Conservation (phyloP, 345 rosid species). For the Triadica sebifera region DNA sequence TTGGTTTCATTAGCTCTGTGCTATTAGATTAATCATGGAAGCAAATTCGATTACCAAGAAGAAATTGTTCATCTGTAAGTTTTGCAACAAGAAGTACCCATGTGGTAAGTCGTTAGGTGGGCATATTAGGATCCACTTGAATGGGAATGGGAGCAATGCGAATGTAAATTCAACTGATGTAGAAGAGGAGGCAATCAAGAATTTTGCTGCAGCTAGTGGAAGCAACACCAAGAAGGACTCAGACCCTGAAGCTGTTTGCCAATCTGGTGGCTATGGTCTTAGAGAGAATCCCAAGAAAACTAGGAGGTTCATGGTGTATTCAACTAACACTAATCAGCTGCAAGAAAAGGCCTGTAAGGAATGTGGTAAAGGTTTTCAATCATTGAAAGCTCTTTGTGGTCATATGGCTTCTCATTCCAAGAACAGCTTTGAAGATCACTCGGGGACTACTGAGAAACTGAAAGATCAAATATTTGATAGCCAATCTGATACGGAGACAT, state of each 20-base stretch:
- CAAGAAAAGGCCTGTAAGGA: conserved; percentile 58
- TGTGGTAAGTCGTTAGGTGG: conserved; percentile 92
- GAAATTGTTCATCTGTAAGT: conserved; percentile 65
- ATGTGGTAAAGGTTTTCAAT: conserved; percentile 84
- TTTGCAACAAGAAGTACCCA: conserved; percentile 64
- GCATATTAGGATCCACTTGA: conserved; percentile 81
- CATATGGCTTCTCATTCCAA: conserved; percentile 88
- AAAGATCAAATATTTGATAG: conserved; percentile 45
- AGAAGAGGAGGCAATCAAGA: conserved; percentile 35
- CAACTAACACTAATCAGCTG: conserved; percentile 27
- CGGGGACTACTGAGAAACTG: conserved; percentile 32
- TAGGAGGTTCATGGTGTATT: conserved; percentile 47
- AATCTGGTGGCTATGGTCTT: conserved; percentile 56
- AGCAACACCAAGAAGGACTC: conserved; percentile 24
- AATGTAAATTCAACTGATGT: conserved; percentile 32
- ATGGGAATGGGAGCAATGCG: conserved; percentile 7
- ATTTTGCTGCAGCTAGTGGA: conserved; percentile 12
- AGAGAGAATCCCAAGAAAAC: conserved; percentile 71
- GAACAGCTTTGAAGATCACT: conserved; percentile 33
- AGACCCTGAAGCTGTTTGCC: conserved; percentile 41
- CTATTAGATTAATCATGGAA: conserved; percentile 47
- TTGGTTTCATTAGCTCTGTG: conserved; percentile 26
- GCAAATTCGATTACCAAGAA: conserved; percentile 37
- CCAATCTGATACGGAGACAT: conserved; percentile 65
- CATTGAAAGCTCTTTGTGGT: conserved; percentile 86